Base-by-base conservation (phyloP, 129 eudicot species). In the Pseudognaphalium luteoalbum region DNA sequence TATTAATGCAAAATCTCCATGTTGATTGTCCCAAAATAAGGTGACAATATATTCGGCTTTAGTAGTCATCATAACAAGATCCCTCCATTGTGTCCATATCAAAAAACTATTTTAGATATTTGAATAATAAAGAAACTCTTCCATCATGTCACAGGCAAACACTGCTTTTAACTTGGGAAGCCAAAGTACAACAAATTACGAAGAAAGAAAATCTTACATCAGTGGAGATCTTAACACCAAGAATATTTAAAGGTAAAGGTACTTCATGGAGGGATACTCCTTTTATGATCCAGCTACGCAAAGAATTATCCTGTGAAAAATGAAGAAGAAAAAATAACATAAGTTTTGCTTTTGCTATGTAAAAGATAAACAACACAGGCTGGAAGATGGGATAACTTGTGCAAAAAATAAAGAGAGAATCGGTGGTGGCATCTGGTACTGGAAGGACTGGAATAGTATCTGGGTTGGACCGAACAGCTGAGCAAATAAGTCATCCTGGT, bases 221-320 rank as follows among this genome's bases (percentile, higher is more conserved):
- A 47, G 81, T 30, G 58, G 90, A 86, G 88, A 81, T 78, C 80
- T 81, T 86, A 59, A 77, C 88, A 57, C 91, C 92, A 80, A 87
- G 94, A 72, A 72, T 82, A 85, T 84, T 89, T 9, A 90, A 76
- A 69, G 99, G 96, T 70, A 89, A 29, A 44, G 99, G 78, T n/a
- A 76, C 92, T 83, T 86, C 83, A 75, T 65, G 64, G 9, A 95
- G 78, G 50, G 82, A 64, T 70, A 84, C 83, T 70, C 80, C 88
- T 64, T 72, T 81, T 69, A 89, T 29, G 42, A 82, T 82, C 97
- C 97, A 95, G 84, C 96, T 79, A 71, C 66, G 87, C 70, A 87
- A 50, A n/a, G 97, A 82, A 78, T 86, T 84, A 59, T 95, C 97
- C 97, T 94, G 84, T 50, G 76, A 57, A 54, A 65, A 29, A 50